Evolutionary conservation across 225 moss, liverwort and hornwort genomes (phyloP).

Genomic region (Asterella californica): DNA sequence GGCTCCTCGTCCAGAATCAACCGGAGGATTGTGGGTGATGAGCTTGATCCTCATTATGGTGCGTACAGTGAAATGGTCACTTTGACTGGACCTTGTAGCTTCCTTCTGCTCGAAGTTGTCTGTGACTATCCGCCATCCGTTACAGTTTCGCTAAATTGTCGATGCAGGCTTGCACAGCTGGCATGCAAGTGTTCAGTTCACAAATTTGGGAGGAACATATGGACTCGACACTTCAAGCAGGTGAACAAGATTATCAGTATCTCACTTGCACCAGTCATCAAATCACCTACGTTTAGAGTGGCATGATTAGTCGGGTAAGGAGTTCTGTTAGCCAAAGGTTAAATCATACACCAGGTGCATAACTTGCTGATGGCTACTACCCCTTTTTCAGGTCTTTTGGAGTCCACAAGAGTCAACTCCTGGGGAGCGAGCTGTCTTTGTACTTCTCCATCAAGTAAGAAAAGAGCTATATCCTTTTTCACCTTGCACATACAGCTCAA

Average conservation of each 20-base stretch:
- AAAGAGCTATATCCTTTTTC: neutral
- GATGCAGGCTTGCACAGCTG: conserved; percentile 74
- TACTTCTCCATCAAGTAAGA: conserved; percentile 63
- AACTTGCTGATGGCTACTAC: neutral
- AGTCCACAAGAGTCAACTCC: conserved; percentile 74
- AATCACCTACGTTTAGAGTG: neutral
- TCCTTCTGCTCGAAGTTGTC: neutral
- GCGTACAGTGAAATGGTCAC: conserved; percentile 1
- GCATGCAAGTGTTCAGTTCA: conserved; percentile 79
- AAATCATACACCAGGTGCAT: neutral
- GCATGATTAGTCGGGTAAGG: neutral
- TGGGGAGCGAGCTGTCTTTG: conserved; percentile 72
- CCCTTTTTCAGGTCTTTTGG: conserved; percentile 68
- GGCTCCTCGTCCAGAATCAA: conserved; percentile 53
- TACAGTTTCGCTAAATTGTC: neutral
- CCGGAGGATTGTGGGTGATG: conserved; percentile 54
- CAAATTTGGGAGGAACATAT: conserved; percentile 77
- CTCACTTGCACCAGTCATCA: neutral
- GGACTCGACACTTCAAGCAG: conserved; percentile 66
- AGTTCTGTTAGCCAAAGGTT: neutral
- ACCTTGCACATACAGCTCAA: neutral
- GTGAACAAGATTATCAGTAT: conserved; percentile 13
- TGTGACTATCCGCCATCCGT: neutral
- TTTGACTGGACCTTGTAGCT: neutral
- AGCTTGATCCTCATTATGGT: conserved; percentile 71